Evolutionary conservation across 208 protist genomes (phyloP).

Genomic region (Leishmania tropica): DNA sequence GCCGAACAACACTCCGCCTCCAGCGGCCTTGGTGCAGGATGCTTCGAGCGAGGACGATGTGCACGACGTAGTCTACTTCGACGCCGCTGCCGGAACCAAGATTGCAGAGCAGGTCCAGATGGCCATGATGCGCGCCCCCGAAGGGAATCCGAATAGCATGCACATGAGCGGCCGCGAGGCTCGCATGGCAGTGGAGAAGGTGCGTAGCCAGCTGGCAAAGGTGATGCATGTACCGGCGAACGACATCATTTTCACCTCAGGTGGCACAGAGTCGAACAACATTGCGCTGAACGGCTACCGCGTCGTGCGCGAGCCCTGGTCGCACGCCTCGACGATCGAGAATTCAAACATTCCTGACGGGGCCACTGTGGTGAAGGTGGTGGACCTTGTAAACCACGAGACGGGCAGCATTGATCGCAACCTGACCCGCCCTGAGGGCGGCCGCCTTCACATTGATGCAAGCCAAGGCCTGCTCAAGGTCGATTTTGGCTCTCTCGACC

Average conservation of each 20-base stretch:
- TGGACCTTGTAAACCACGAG: slow-evolving; percentile 85
- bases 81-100: slow-evolving; percentile 73
- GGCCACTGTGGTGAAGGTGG: slow-evolving; percentile 41
- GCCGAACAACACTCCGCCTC: slow-evolving; percentile 15
- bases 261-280: slow-evolving; percentile 84
- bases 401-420: slow-evolving; percentile 60
- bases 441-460: slow-evolving; percentile 76
- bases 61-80: slow-evolving; percentile 64
- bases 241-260: slow-evolving; percentile 82
- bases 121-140: slow-evolving; percentile 62
- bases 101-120: slow-evolving; percentile 45
- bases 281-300: slow-evolving; percentile 81
- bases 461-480: slow-evolving; percentile 72
- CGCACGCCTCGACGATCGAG: slow-evolving; percentile 62
- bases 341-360: slow-evolving; percentile 22
- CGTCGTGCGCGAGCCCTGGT: slow-evolving; percentile 71
- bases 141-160: slow-evolving; percentile 82
- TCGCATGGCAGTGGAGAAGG: slow-evolving; percentile 76
- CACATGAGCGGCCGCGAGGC: slow-evolving; percentile 72
- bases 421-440: slow-evolving; percentile 48
- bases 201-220: slow-evolving; percentile 53
- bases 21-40: neutral
- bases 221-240: slow-evolving; percentile 58
- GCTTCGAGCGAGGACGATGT: slow-evolving; percentile 11
- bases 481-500: slow-evolving; percentile 58